Conservation (phyloP, 2,329 filamentous ascomycete genomes). For the Fusarium guadeloupense region DNA sequence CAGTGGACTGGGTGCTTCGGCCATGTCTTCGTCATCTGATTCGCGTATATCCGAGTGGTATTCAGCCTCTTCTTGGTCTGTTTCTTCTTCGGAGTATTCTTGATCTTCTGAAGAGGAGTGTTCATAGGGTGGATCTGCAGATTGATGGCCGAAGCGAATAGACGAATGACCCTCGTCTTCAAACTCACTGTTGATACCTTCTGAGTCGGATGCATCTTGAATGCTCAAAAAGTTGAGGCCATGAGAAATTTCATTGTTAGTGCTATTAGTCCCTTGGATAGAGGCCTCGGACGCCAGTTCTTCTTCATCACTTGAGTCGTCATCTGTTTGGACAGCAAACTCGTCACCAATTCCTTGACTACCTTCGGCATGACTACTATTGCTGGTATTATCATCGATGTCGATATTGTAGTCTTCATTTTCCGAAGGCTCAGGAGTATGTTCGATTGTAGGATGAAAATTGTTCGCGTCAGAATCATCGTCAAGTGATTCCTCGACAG, state of each 20-base stretch:
- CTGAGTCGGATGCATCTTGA: neutral
- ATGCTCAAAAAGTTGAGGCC: neutral
- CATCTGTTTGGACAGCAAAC: neutral
- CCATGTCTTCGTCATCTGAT: neutral
- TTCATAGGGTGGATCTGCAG: too few relatives aligned
- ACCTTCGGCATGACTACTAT: neutral
- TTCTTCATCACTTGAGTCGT: neutral
- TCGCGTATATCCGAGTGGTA: neutral
- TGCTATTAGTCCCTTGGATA: neutral
- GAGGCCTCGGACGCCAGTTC: neutral
- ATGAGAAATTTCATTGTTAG: neutral
- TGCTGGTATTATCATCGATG: neutral
- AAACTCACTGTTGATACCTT: neutral
- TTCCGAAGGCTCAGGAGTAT: too few relatives aligned
- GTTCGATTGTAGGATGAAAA: too few relatives aligned
- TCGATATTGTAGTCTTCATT: neutral
- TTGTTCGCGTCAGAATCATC: neutral
- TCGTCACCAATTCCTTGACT: neutral
- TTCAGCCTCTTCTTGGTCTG: conserved; percentile 2
- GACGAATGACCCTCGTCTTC: neutral
- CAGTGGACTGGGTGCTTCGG: neutral
- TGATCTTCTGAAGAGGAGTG: neutral
- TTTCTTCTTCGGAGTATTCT: neutral
- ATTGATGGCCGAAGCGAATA: too few relatives aligned
- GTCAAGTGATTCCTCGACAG: neutral